phyloP scores from a whole-genome alignment of 495 filamentous ascomycete species.

The Symbiotaphrina buchneri region DNA sequence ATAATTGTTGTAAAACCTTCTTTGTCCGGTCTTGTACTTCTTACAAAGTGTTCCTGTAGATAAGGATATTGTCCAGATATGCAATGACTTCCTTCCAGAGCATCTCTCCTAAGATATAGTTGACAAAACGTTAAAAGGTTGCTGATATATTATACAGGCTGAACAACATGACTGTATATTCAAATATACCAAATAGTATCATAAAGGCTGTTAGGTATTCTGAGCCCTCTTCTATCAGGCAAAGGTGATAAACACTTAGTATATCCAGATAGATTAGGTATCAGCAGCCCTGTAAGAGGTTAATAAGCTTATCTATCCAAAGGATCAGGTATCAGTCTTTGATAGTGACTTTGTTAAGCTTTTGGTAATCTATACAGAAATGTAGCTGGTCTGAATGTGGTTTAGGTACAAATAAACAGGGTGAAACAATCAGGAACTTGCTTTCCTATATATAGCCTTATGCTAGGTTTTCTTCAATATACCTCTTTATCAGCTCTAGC shows the following conservation, averaged over 20 bases:
- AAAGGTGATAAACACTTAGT: background rate
- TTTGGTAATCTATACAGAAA: background rate
- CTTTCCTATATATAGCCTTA: background rate
- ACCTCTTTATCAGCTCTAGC: background rate
- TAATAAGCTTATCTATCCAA: background rate
- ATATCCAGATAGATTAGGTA: no score
- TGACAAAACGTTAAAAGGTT: background rate
- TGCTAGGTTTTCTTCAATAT: background rate
- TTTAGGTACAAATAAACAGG: background rate
- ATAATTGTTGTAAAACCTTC: slow-evolving; percentile 4
- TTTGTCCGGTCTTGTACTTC: background rate
- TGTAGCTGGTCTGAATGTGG: background rate
- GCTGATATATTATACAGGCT: background rate
- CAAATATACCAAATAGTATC: no score
- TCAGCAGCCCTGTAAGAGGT: no score
- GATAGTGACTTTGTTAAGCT: background rate
- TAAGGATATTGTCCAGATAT: background rate
- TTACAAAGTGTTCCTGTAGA: background rate
- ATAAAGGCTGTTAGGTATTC: background rate
- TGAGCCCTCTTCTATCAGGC: background rate
- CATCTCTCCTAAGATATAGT: background rate
- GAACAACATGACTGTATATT: no score
- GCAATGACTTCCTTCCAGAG: background rate
- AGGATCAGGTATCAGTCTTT: background rate
- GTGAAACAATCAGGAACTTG: background rate